These are phyloP conservation scores for Candida berthetii DNA, from an alignment of 805 yeast genomes.

Conservation along the genomic window DNA sequence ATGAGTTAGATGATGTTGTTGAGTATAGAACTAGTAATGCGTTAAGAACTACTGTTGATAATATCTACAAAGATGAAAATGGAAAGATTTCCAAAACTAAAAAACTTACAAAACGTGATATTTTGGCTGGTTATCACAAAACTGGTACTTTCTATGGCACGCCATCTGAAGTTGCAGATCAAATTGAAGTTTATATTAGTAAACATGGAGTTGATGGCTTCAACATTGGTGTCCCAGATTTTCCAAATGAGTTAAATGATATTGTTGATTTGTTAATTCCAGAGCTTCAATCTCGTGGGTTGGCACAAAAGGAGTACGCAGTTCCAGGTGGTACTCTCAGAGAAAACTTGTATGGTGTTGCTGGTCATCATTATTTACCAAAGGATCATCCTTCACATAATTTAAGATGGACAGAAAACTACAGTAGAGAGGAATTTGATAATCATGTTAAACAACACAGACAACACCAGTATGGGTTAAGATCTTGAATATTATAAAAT, in stretches of 20 bases:
- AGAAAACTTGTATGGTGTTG: slow-evolving; percentile 21
- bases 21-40: neutral
- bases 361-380: slow-evolving; percentile 12
- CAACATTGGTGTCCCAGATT: slow-evolving; percentile 28
- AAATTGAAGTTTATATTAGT: slow-evolving; percentile 30
- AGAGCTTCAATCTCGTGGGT: slow-evolving; percentile 26
- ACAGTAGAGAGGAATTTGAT: slow-evolving; percentile 21
- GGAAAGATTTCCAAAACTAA: neutral
- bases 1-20: slow-evolving; percentile 23
- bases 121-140: slow-evolving; percentile 16
- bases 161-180: slow-evolving; percentile 30
- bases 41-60: neutral
- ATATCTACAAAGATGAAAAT: neutral
- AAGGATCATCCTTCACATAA: slow-evolving; percentile 10
- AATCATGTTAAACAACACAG: neutral
- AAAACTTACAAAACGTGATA: slow-evolving; percentile 6
- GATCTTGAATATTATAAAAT: no score
- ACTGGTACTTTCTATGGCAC: slow-evolving; percentile 6
- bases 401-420: slow-evolving; percentile 17
- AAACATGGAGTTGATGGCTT: slow-evolving; percentile 35
- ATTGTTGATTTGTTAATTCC: slow-evolving; percentile 29
- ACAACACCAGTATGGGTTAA: neutral
- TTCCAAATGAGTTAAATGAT: slow-evolving; percentile 32
- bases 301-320: slow-evolving; percentile 27
- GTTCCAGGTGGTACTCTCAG: slow-evolving; percentile 28